These are phyloP conservation scores for Paracoccidioides brasiliensis DNA, from an alignment of 2,329 filamentous ascomycete genomes.

Conservation along the genomic window DNA sequence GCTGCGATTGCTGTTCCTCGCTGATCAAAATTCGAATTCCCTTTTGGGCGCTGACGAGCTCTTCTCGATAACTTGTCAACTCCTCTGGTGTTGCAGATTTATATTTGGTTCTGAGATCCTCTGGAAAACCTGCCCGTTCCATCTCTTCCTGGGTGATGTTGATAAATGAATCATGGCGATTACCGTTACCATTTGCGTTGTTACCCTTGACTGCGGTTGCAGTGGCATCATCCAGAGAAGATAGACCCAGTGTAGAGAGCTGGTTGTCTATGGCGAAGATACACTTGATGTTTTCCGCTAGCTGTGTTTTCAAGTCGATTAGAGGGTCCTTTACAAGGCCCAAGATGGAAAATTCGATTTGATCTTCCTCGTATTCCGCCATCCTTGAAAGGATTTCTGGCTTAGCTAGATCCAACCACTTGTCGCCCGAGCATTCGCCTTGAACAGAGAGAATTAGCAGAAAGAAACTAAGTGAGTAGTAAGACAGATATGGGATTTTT, in stretches of 20 bases:
- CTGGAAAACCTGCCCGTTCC: slow-evolving; percentile 19
- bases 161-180: slow-evolving; percentile 26
- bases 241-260: slow-evolving; percentile 6
- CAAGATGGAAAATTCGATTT: slow-evolving; percentile 64
- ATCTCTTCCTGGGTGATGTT: slow-evolving; percentile 23
- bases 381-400: slow-evolving; percentile 57
- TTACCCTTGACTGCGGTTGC: slow-evolving; percentile 6
- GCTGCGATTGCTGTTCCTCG: slow-evolving; percentile 28
- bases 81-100: slow-evolving; percentile 15
- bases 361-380: slow-evolving; percentile 49
- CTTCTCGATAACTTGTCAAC: slow-evolving; percentile 20
- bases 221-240: slow-evolving; percentile 12
- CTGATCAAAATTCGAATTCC: slow-evolving; percentile 24
- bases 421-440: slow-evolving; percentile 32
- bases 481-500: neutral
- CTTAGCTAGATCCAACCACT: slow-evolving; percentile 56
- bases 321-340: slow-evolving; percentile 59
- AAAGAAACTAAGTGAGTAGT: neutral
- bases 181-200: slow-evolving; percentile 1
- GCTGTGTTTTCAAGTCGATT: slow-evolving; percentile 30
- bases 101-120: slow-evolving; percentile 15
- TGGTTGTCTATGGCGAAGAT: slow-evolving; percentile 27
- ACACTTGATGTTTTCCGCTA: slow-evolving; percentile 35
- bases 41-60: slow-evolving; percentile 20
- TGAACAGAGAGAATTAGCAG: neutral